Evolutionary conservation across 306 rosid species (phyloP), one percentile per base, ranked within the genome.

Genomic region (Coriaria nepalensis): DNA sequence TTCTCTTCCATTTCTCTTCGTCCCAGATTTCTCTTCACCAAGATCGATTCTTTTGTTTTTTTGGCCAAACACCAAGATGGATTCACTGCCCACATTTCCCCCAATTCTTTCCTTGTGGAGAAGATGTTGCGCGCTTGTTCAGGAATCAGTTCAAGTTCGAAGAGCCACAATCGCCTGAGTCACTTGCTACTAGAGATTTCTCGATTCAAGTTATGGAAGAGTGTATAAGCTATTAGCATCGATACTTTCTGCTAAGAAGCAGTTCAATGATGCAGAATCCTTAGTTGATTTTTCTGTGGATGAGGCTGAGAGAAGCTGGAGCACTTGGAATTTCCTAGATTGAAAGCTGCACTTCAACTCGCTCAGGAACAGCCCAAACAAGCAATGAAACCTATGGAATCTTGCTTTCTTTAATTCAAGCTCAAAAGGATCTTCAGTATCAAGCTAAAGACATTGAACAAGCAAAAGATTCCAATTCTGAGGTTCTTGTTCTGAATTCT

Each of bases 41-140:
- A n/a, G n/a, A n/a, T n/a, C n/a, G n/a, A n/a, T n/a, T n/a, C n/a
- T n/a, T n/a, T n/a, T n/a, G n/a, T n/a, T n/a, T n/a, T n/a, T n/a
- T n/a, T n/a, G n/a, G n/a, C n/a, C n/a, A n/a, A n/a, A n/a, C n/a
- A n/a, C n/a, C n/a, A n/a, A n/a, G n/a, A n/a, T n/a, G n/a, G n/a
- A n/a, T n/a, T n/a, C n/a, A n/a, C n/a, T n/a, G n/a, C n/a, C 50
- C 60, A 46, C 43, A 40, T 32, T 6, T 41, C 11, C 15, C 59
- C 15, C 4, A 49, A 20, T 20, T 3, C 29, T 20, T 20, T 20
- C 6, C 56, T 56, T 62, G 12, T 55, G 62, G 54, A 56, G 58
- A 80, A 83, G 73, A 88, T 88, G 95, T 57, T 88, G 95, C 84
- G 95, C 52, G 86, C 97, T 59, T 88, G 97, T 65, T 88, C 97